Evolutionary conservation across 495 filamentous ascomycete genomes (phyloP).

Genomic region (Aspergillus cavernicola): DNA sequence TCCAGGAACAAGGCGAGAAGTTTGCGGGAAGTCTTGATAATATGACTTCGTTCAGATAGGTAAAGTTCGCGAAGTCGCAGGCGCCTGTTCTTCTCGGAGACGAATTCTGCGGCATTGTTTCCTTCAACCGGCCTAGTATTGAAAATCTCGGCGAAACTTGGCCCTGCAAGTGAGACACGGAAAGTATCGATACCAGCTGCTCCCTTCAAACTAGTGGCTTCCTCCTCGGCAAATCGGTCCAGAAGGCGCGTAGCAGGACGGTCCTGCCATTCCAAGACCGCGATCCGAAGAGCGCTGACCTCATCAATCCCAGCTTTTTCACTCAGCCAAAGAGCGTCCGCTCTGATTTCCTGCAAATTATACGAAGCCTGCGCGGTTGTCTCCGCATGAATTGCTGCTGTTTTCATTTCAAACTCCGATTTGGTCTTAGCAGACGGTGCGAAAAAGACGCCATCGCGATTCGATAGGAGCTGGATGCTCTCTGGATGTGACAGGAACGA

Average conservation of each 20-base stretch:
- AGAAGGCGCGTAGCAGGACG: constrained; percentile 63
- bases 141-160: constrained; percentile 37
- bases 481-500: constrained; percentile 66
- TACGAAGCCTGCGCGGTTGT: constrained; percentile 63
- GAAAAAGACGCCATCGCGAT: constrained; percentile 60
- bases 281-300: constrained; percentile 74
- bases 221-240: constrained; percentile 62
- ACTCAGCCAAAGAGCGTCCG: constrained; percentile 82
- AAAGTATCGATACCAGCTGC: constrained; percentile 58
- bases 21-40: constrained; percentile 42
- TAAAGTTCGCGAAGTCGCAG: constrained; percentile 63
- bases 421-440: constrained; percentile 57
- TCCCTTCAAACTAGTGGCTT: constrained; percentile 61
- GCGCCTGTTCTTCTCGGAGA: constrained; percentile 52
- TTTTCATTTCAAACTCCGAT: constrained; percentile 77
- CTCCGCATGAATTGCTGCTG: constrained; percentile 83
- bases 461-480: constrained; percentile 60
- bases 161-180: constrained; percentile 45
- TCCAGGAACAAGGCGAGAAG: constrained; percentile 37
- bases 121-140: constrained; percentile 31
- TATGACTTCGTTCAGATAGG: constrained; percentile 59
- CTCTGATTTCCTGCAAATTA: constrained; percentile 77
- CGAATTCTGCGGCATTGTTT: constrained; percentile 53
- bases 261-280: constrained; percentile 78
- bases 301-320: constrained; percentile 73